A percentile compares a stretch with the other conserved stretches of the same genome.
These are phyloP conservation scores for Galium porrigens DNA, from an alignment of 305 asterid genomes.

Conservation along the genomic window DNA sequence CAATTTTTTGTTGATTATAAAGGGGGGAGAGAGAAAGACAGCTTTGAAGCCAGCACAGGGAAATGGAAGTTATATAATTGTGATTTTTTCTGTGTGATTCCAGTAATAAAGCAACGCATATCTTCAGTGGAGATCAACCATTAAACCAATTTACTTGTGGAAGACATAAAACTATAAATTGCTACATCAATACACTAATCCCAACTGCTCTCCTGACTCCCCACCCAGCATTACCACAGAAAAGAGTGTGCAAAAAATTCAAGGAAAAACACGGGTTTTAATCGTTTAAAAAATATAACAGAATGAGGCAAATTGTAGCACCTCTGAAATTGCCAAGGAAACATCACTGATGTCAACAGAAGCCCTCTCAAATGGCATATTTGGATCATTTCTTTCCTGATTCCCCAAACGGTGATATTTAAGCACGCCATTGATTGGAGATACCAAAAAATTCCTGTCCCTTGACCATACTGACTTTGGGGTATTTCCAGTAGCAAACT, in stretches of 20 bases:
- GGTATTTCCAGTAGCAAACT: constrained; percentile 36
- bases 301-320: constrained; percentile 19
- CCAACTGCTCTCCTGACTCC: neutral
- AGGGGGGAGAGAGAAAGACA: neutral
- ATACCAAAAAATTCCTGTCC: constrained; percentile 61
- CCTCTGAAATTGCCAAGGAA: constrained; percentile 82
- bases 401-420: constrained; percentile 93
- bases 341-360: constrained; percentile 64
- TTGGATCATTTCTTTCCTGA: constrained; percentile 70
- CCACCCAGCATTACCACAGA: neutral
- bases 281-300: neutral
- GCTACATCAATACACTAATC: neutral
- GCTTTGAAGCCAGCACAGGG: neutral
- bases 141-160: neutral
- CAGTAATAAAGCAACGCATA: neutral
- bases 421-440: constrained; percentile 88
- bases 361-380: constrained; percentile 79
- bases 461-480: constrained; percentile 49
- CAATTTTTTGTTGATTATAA: neutral
- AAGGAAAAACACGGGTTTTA: neutral
- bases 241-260: neutral
- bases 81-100: neutral
- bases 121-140: neutral
- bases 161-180: neutral
- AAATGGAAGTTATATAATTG: neutral